Evolutionary conservation across 768 basidiomycete genomes (phyloP).

Genomic region (Royoungia palumana): DNA sequence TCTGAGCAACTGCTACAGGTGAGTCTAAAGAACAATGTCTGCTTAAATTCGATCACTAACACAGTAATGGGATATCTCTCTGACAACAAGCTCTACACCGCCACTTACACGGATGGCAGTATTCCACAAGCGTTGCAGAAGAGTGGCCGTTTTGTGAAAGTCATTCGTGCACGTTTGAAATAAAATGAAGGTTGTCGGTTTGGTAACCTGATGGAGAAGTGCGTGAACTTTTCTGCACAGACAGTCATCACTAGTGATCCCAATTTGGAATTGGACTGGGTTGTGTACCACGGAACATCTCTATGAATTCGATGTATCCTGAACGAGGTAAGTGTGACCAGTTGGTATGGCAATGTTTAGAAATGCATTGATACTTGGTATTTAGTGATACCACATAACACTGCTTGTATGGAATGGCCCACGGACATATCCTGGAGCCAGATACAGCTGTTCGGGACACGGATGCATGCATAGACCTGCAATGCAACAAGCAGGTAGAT

Average conservation of each 20-base stretch:
- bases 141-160: constrained; percentile 95
- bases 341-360: too few relatives aligned
- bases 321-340: constrained; percentile 69
- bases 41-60: background rate
- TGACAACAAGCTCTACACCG: too few relatives aligned
- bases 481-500: constrained; percentile 94
- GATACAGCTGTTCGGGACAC: constrained; percentile 95
- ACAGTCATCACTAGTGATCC: constrained; percentile 99
- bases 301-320: constrained; percentile 96
- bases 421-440: constrained; percentile 90
- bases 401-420: constrained; percentile 96
- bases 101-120: constrained; percentile 99
- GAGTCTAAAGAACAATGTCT: too few relatives aligned
- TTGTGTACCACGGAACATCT: constrained; percentile 92
- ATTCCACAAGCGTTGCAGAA: constrained; percentile 97
- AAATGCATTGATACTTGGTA: background rate
- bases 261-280: constrained; percentile 92
- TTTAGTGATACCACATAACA: constrained; percentile 95
- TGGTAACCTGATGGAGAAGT: constrained; percentile 99
- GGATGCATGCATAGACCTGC: constrained; percentile 92
- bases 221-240: constrained; percentile 98
- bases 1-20: constrained; percentile 96
- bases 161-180: constrained; percentile 95
- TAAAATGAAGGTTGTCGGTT: constrained; percentile 97
- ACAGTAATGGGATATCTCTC: too few relatives aligned